Evolutionary conservation across 257 asterid species (phyloP).

Genomic region (Phtheirospermum japonicum): DNA sequence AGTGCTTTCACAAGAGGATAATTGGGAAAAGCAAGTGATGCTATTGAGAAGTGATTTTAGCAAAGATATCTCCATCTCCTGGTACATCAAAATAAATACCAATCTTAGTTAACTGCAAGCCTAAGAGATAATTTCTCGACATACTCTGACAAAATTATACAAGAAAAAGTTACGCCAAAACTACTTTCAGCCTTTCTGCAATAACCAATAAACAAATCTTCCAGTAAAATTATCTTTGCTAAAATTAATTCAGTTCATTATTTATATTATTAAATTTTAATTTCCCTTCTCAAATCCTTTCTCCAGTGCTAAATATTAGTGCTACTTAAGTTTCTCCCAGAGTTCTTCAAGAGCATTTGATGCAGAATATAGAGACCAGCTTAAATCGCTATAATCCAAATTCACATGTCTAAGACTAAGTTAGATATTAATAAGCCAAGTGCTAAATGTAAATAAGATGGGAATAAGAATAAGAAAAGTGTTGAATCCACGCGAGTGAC

Average conservation of each 20-base stretch:
- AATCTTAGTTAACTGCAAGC: conserved; percentile 22
- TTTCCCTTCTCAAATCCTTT: conserved; percentile 5
- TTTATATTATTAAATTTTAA: not conserved
- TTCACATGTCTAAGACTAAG: no score
- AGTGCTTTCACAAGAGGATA: conserved; percentile 52
- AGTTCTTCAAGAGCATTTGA: not conserved
- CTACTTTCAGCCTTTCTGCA: conserved; percentile 1
- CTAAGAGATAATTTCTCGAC: conserved; percentile 2
- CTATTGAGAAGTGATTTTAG: conserved; percentile 63
- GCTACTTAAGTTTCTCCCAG: not conserved
- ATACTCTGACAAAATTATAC: not conserved
- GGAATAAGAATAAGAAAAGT: not conserved
- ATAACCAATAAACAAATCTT: conserved; percentile 4
- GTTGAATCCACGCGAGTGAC: not conserved
- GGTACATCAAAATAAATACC: conserved; percentile 31
- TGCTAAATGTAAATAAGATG: no score
- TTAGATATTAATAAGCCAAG: no score
- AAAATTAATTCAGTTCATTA: no score
- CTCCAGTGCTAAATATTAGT: not conserved
- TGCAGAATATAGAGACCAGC: not conserved
- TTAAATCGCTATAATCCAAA: not conserved
- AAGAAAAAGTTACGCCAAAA: not conserved
- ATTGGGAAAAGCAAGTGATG: conserved; percentile 48
- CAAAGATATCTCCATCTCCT: conserved; percentile 77
- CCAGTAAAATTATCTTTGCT: not conserved